These are phyloP conservation scores for Lentinula sp. DNA, from an alignment of 768 basidiomycete species.

Conservation along the genomic window DNA sequence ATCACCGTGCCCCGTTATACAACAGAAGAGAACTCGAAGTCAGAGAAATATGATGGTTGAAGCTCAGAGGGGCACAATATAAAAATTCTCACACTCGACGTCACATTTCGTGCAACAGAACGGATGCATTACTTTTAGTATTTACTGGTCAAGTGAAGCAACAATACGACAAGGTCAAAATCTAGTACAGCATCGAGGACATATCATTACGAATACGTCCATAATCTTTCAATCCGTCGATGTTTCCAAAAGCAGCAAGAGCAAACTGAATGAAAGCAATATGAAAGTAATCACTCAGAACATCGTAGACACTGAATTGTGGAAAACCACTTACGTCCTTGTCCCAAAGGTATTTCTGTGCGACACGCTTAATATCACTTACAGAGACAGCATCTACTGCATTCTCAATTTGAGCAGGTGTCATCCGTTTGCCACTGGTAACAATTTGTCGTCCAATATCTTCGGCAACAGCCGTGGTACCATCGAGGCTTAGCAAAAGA, in stretches of 20 bases:
- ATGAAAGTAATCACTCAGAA: conserved; percentile 7
- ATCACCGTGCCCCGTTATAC: background rate
- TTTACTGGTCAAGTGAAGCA: background rate
- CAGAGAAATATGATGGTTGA: background rate
- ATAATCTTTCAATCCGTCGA: conserved; percentile 94
- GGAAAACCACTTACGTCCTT: conserved; percentile 62
- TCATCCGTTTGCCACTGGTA: conserved; percentile 84
- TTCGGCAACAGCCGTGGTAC: conserved; percentile 95
- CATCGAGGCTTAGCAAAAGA: conserved; percentile 84
- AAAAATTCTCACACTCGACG: background rate
- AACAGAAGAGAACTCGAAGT: background rate
- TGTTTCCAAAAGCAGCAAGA: conserved; percentile 82
- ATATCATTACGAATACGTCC: conserved; percentile 81
- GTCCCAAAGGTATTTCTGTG: conserved; percentile 96
- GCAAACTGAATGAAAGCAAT: conserved; percentile 49
- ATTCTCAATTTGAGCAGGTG: conserved; percentile 90
- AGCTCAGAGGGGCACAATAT: background rate
- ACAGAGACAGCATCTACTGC: conserved; percentile 86
- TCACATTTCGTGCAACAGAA: background rate
- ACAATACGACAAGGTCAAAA: background rate
- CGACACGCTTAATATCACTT: conserved; percentile 90
- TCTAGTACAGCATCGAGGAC: conserved; percentile 75
- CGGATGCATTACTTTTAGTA: too few relatives aligned
- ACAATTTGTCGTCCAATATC: conserved; percentile 98
- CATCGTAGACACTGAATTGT: background rate